These are phyloP conservation scores for Vitis hybrid DNA, from an alignment of 177 flowering plant species.

Conservation along the genomic window DNA sequence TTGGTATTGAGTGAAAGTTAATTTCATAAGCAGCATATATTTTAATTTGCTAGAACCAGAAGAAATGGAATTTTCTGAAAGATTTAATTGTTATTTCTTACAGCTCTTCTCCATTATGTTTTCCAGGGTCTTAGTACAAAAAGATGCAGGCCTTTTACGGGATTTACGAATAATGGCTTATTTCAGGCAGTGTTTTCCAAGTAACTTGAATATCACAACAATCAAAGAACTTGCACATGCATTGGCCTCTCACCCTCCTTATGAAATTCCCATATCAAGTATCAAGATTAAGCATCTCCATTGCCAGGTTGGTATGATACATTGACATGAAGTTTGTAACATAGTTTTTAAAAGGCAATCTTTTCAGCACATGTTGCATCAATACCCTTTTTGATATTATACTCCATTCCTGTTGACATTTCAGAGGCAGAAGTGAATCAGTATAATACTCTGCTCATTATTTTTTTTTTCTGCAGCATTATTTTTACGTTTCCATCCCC, in stretches of 20 bases:
- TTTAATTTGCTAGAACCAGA: background rate
- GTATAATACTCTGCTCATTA: no score
- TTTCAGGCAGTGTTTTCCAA: conserved; percentile 84
- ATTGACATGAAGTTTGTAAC: conserved; percentile 2
- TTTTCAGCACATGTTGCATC: background rate
- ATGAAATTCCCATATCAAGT: conserved; percentile 68
- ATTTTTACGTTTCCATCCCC: background rate
- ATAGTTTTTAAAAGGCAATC: background rate
- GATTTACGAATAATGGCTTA: conserved; percentile 75
- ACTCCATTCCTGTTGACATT: no score
- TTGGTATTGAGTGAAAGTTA: background rate
- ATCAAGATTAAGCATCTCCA: conserved; percentile 73
- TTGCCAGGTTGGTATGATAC: conserved; percentile 54
- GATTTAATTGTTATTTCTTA: no score
- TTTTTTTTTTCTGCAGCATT: no score
- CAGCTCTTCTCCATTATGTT: no score
- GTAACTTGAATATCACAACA: conserved; percentile 45
- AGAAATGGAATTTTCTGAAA: no score
- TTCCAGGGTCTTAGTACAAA: no score
- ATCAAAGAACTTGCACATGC: conserved; percentile 82
- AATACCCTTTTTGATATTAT: no score
- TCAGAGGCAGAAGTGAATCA: no score
- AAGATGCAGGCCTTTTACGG: conserved; percentile 32
- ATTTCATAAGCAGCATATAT: background rate
- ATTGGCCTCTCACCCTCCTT: conserved; percentile 83